phyloP scores from a whole-genome alignment of 2,329 filamentous ascomycete species.

The Conoideocrella luteorostrata region DNA sequence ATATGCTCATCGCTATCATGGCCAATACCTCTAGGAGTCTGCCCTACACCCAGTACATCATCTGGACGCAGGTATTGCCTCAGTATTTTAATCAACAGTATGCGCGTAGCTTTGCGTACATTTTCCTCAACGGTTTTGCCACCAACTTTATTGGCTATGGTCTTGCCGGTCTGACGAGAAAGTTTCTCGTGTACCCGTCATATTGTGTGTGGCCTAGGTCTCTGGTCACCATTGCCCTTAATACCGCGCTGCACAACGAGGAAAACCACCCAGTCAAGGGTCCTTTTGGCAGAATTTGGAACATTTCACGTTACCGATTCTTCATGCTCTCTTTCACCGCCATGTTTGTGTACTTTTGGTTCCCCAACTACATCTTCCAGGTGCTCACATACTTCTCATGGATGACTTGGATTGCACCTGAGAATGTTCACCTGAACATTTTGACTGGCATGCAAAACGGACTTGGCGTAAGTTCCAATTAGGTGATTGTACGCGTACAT shows the following conservation, averaged over 20 bases:
- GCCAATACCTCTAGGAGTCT: conserved; percentile 43
- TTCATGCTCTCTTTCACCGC: conserved; percentile 36
- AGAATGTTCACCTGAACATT: conserved; percentile 29
- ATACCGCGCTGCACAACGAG: conserved; percentile 40
- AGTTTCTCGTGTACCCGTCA: conserved; percentile 46
- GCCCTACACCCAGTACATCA: conserved; percentile 44
- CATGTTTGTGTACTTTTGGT: conserved; percentile 50
- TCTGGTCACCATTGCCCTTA: conserved; percentile 44
- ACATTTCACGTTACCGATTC: conserved; percentile 38
- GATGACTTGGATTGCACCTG: conserved; percentile 47
- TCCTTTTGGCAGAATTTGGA: conserved; percentile 29
- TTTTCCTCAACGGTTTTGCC: conserved; percentile 41
- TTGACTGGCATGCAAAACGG: conserved; percentile 31
- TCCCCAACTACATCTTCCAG: conserved; percentile 45
- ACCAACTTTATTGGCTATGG: conserved; percentile 52
- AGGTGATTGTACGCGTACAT: neutral
- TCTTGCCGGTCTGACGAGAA: conserved; percentile 41
- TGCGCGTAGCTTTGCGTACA: conserved; percentile 41
- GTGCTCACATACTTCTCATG: conserved; percentile 43
- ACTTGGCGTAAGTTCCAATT: conserved; percentile 20
- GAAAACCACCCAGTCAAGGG: conserved; percentile 20
- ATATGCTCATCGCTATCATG: conserved; percentile 50
- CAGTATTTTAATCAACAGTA: conserved; percentile 46
- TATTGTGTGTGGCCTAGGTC: conserved; percentile 49
- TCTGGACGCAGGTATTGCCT: conserved; percentile 42